A percentile compares a stretch with the other conserved stretches of the same genome.
Conservation (phyloP, 169 alveolate genomes). For the Eimeria tenella region DNA sequence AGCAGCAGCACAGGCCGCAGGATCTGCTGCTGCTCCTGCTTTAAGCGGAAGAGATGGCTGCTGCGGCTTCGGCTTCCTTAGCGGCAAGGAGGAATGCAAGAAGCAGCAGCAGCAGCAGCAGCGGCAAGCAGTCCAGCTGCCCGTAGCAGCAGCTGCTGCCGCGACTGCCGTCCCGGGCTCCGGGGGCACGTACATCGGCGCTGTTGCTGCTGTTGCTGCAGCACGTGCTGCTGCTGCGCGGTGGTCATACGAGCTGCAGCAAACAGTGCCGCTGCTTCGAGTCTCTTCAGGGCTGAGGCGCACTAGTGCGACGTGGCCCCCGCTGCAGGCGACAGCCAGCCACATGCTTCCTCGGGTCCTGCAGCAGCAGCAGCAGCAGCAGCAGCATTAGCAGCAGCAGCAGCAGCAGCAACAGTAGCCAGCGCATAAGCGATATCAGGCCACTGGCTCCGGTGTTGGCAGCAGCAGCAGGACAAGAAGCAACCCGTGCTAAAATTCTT, state of each 20-base stretch:
- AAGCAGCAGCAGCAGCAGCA: conserved; percentile 62
- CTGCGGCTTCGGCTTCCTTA: conserved; percentile 19
- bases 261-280: neutral
- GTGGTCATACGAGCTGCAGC: conserved; percentile 2
- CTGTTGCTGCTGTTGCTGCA: neutral
- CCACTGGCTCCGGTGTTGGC: no score
- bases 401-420: conserved; percentile 20
- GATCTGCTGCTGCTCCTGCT: neutral
- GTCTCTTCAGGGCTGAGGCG: neutral
- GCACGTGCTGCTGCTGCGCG: conserved; percentile 21
- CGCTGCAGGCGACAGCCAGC: conserved; percentile 51
- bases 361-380: conserved; percentile 8
- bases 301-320: conserved; percentile 1
- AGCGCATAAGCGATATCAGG: neutral
- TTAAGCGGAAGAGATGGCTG: neutral
- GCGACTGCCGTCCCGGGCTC: conserved; percentile 36
- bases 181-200: neutral
- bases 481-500: neutral
- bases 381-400: conserved; percentile 1
- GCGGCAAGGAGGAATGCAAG: conserved; percentile 7
- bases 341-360: conserved; percentile 30
- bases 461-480: no score
- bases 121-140: conserved; percentile 15
- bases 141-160: neutral
- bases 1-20: neutral